Base-by-base conservation (phyloP, 305 asterid genomes). In the Coffea humblotiana region DNA sequence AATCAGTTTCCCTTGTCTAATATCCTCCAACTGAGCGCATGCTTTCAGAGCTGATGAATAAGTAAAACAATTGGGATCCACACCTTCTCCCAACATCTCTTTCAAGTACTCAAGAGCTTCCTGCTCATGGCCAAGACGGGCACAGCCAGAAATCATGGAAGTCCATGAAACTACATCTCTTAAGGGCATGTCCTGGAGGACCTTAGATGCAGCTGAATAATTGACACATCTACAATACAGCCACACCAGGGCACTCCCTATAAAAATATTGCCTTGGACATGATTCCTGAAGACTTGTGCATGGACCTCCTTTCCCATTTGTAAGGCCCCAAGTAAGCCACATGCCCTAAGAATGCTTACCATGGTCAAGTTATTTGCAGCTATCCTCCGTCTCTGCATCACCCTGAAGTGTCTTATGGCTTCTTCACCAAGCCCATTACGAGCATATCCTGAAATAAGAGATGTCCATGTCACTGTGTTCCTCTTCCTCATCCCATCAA, bases 141-240 rank as follows among this genome's bases (percentile, higher is more conserved):
- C 90, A 78, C 97, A 94, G 35, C 94, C 92, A 71, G 98, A 94
- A 78, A 92, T 93, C 96, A 94, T 90, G 8, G 97, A 89, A 49
- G 98, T 94, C 98, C 98, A 94, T 8, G 97, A 94, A 84, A 93
- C 97, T 4, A 94, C 98, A 67, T 92, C 96, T 85, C 91, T 90
- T 76, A 88, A 84, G 1, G 96, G 93, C 83, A 94, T 84, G 81
- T 80, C 80, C 32, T 87, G 84, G 49, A 94, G 97, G 79, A 91
- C 94, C 54, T 85, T 91, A 65, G 91, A 83, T n/a, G 98, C 97
- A 58, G 89, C 82, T 1, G 84, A 72, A 74, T 92, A 90, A 49
- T 92, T 91, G 47, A 91, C 88, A 81, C 94, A 90, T 86, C 92
- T 89, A 72, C 97, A 91, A 56, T 93, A 93, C 43, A 92, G 86